phyloP scores from a whole-genome alignment of 2,329 filamentous ascomycete species.

The Ustulina deusta region DNA sequence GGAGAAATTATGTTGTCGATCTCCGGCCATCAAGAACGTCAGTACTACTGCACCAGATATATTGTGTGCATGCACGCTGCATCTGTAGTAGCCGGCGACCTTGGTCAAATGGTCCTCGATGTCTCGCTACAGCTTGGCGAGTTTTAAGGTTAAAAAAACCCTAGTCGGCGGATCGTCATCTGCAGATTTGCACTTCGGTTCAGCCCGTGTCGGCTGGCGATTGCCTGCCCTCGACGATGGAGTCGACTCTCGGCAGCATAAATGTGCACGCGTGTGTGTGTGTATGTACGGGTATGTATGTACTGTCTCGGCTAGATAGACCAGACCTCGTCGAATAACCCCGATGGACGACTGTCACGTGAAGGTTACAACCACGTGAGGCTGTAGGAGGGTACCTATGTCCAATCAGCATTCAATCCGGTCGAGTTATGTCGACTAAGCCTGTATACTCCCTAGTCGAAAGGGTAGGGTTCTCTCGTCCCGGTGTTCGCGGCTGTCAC shows the following conservation, averaged over 20 bases:
- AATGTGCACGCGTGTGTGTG: neutral
- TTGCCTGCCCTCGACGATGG: slow-evolving; percentile 3
- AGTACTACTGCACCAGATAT: neutral
- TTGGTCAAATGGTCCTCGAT: slow-evolving; percentile 9
- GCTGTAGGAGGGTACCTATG: slow-evolving; percentile 6
- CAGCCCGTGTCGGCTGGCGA: slow-evolving; percentile 18
- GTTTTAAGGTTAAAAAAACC: slow-evolving; percentile 27
- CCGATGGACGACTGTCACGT: slow-evolving; percentile 31
- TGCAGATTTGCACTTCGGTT: slow-evolving; percentile 18
- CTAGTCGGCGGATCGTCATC: slow-evolving; percentile 24
- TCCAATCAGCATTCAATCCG: slow-evolving; percentile 30
- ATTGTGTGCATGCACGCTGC: neutral
- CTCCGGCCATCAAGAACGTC: neutral
- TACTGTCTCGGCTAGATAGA: slow-evolving; percentile 16
- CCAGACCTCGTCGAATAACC: slow-evolving; percentile 1
- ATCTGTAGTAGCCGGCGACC: neutral
- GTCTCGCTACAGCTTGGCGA: slow-evolving; percentile 7
- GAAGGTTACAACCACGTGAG: slow-evolving; percentile 36
- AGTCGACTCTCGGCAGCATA: slow-evolving; percentile 2
- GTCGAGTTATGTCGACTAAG: neutral
- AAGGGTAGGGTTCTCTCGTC: neutral
- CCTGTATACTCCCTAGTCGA: neutral
- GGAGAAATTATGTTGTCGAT: slow-evolving; percentile 17
- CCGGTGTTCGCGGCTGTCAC: neutral
- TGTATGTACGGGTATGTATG: neutral